Percentiles rank a stretch among this genome's conserved stretches.
These are phyloP conservation scores for Backusella morwellensis DNA, from an alignment of 192 early-diverging fungal genomes.

Conservation along the genomic window DNA sequence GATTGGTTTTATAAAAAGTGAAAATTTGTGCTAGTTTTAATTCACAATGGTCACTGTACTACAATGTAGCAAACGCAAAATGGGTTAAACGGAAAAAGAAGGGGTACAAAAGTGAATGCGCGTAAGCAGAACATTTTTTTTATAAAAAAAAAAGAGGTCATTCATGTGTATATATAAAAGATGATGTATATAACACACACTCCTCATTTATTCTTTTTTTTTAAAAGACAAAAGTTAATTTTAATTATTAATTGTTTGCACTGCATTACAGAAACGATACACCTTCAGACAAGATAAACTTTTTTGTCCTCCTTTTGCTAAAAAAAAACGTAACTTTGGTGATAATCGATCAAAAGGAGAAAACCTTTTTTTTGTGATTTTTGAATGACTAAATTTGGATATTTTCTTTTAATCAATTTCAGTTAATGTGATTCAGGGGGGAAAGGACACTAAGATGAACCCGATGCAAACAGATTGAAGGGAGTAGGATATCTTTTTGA, in stretches of 20 bases:
- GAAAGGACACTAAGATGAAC: not conserved
- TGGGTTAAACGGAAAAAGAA: slow-evolving; percentile 1
- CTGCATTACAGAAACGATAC: not conserved
- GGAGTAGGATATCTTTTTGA: slow-evolving; percentile 2
- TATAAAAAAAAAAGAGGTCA: not conserved
- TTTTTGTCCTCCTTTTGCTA: not conserved
- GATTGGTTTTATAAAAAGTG: not conserved
- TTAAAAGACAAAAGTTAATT: not conserved
- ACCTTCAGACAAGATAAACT: not conserved
- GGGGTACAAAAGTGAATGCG: not conserved
- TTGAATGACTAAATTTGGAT: not conserved
- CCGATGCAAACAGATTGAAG: slow-evolving; percentile 5
- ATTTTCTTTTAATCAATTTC: not conserved
- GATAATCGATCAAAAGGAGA: not conserved
- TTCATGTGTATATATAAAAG: not conserved
- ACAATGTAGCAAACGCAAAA: not conserved
- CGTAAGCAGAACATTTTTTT: not conserved
- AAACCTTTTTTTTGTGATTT: not conserved
- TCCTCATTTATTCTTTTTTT: not conserved
- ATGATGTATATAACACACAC: not conserved
- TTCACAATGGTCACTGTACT: not conserved
- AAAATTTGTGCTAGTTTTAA: not conserved
- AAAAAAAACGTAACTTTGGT: not conserved
- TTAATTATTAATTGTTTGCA: not conserved
- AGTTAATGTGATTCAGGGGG: not conserved